phyloP scores from a whole-genome alignment of 805 yeast genomes.

The Kodamaea laetipori region DNA sequence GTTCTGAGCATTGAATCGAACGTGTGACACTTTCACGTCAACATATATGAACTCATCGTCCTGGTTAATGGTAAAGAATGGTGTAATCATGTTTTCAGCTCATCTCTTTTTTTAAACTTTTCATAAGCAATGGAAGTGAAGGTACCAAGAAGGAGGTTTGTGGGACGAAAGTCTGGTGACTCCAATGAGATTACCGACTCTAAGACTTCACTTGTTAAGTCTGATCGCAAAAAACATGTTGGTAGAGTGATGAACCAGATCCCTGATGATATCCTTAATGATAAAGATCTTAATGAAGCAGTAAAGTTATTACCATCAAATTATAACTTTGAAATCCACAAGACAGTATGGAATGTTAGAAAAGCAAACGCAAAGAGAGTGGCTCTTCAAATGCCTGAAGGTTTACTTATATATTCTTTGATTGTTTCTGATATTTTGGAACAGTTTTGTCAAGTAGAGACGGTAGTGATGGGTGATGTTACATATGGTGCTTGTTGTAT shows the following conservation, averaged over 20 bases:
- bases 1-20: conserved; percentile 69
- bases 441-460: conserved; percentile 85
- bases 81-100: conserved; percentile 70
- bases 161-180: conserved; percentile 56
- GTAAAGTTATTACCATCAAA: conserved; percentile 81
- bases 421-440: conserved; percentile 89
- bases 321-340: conserved; percentile 94
- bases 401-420: conserved; percentile 82
- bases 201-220: conserved; percentile 18
- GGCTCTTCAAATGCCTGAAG: conserved; percentile 97
- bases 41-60: conserved; percentile 70
- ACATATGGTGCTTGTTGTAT: conserved; percentile 98
- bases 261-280: conserved; percentile 81
- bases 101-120: not conserved
- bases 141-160: conserved; percentile 57
- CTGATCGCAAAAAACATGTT: conserved; percentile 31
- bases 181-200: too few relatives aligned
- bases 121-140: conserved; percentile 14
- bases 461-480: conserved; percentile 96
- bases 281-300: conserved; percentile 81
- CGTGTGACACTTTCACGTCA: conserved; percentile 66
- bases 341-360: conserved; percentile 89
- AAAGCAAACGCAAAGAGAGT: conserved; percentile 77
- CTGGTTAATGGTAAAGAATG: conserved; percentile 74
- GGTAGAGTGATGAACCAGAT: conserved; percentile 79